A percentile compares a stretch with the other conserved stretches of the same genome.
These are phyloP conservation scores for Diaporthe sp. DNA, from an alignment of 2,329 filamentous ascomycete genomes.

Conservation along the genomic window DNA sequence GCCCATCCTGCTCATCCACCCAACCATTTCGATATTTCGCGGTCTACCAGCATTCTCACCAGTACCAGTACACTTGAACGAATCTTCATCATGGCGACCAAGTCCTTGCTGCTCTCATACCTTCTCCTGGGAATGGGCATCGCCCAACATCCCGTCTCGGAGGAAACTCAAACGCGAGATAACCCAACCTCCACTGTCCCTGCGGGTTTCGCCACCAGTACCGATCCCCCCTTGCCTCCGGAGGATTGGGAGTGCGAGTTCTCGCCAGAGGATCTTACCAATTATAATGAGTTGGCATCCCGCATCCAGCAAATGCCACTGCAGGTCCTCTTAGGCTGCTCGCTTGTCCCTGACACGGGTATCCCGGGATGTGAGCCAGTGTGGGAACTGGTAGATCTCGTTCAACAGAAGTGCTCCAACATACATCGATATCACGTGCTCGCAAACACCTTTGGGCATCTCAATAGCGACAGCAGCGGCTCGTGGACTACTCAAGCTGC, in stretches of 20 bases:
- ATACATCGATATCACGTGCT: too few relatives aligned
- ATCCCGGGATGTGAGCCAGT: background rate
- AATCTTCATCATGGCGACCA: constrained; percentile 16
- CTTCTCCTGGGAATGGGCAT: background rate
- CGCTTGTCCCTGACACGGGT: background rate
- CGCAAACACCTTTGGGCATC: background rate
- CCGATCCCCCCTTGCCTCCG: background rate
- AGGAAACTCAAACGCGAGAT: background rate
- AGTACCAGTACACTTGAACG: background rate
- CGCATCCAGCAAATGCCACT: background rate
- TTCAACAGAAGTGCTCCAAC: background rate
- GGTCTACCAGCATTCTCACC: background rate
- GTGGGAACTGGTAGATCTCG: background rate
- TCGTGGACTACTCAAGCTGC: background rate
- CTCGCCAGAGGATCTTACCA: background rate
- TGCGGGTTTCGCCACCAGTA: background rate
- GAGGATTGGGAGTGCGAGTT: background rate
- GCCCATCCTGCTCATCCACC: background rate
- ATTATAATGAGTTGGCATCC: background rate
- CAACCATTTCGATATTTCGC: background rate
- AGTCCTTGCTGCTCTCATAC: constrained; percentile 4
- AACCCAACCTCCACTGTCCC: background rate
- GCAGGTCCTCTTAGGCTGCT: background rate
- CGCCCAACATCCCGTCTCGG: background rate
- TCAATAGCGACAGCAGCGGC: background rate